These are phyloP conservation scores for Lachnellula cervina DNA, from an alignment of 2,329 filamentous ascomycete genomes.

Conservation along the genomic window DNA sequence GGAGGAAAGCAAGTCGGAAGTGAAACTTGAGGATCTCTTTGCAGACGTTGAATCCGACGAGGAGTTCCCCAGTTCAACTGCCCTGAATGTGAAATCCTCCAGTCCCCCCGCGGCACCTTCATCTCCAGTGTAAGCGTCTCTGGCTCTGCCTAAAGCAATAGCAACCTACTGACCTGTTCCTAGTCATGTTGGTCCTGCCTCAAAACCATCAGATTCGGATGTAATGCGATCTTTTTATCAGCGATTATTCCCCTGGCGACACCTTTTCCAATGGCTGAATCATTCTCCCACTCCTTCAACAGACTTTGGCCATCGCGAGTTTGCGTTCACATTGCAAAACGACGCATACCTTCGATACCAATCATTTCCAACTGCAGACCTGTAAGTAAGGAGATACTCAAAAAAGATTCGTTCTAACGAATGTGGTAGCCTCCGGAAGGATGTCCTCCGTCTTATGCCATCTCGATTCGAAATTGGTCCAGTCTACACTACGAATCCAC, in stretches of 20 bases:
- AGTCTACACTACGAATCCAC: slow-evolving; percentile 91
- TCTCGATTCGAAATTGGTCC: slow-evolving; percentile 97
- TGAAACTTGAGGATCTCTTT: slow-evolving; percentile 56
- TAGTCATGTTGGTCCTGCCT: slow-evolving; percentile 33
- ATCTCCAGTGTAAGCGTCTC: slow-evolving; percentile 39
- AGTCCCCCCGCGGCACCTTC: slow-evolving; percentile 41
- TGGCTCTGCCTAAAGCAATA: not conserved
- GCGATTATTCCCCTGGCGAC: slow-evolving; percentile 88
- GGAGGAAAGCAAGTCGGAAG: slow-evolving; percentile 36
- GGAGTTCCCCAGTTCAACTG: slow-evolving; percentile 50
- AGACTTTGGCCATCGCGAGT: slow-evolving; percentile 91
- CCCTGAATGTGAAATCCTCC: slow-evolving; percentile 35
- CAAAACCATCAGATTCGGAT: slow-evolving; percentile 66
- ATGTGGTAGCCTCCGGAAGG: slow-evolving; percentile 68
- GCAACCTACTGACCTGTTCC: slow-evolving; percentile 4
- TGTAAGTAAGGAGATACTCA: slow-evolving; percentile 36
- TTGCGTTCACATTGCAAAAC: slow-evolving; percentile 90
- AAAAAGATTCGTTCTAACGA: slow-evolving; percentile 16
- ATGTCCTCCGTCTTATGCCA: slow-evolving; percentile 81
- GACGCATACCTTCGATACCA: slow-evolving; percentile 93
- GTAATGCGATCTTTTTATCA: slow-evolving; percentile 94
- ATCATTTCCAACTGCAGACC: slow-evolving; percentile 64
- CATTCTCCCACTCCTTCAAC: slow-evolving; percentile 80
- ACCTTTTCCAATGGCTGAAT: slow-evolving; percentile 96
- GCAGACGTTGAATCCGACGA: slow-evolving; percentile 55